Percentiles rank a stretch among this genome's conserved stretches.
These are phyloP conservation scores for Hyphopichia khmerensis DNA, from an alignment of 1,139 yeast genomes.

Conservation along the genomic window DNA sequence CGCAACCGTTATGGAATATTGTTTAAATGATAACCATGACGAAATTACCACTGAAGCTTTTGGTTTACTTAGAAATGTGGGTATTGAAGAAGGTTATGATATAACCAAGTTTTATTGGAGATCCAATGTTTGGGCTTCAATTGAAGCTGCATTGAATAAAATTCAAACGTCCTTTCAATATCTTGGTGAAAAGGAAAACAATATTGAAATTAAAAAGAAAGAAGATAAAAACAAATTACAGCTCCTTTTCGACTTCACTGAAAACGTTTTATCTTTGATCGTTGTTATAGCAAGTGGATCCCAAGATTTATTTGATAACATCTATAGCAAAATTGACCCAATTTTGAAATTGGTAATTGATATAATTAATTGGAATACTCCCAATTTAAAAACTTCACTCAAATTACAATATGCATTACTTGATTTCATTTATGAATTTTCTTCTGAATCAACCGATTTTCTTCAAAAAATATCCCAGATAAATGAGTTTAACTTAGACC, in stretches of 20 bases:
- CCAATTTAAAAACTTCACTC: slow-evolving; percentile 33
- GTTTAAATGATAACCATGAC: slow-evolving; percentile 64
- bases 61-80: slow-evolving; percentile 77
- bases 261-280: slow-evolving; percentile 68
- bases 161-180: slow-evolving; percentile 47
- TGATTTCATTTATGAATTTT: slow-evolving; percentile 65
- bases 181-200: slow-evolving; percentile 25
- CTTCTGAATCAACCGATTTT: slow-evolving; percentile 63
- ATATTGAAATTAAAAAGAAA: slow-evolving; percentile 16
- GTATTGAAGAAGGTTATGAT: slow-evolving; percentile 88
- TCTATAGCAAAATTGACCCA: slow-evolving; percentile 45
- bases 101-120: slow-evolving; percentile 75
- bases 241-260: slow-evolving; percentile 64
- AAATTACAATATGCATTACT: slow-evolving; percentile 53
- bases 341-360: slow-evolving; percentile 41
- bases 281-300: slow-evolving; percentile 68
- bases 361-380: slow-evolving; percentile 35
- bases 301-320: slow-evolving; percentile 54
- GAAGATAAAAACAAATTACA: slow-evolving; percentile 44
- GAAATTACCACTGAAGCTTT: slow-evolving; percentile 79
- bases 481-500: slow-evolving; percentile 21
- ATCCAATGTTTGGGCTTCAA: slow-evolving; percentile 66
- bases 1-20: slow-evolving; percentile 59
- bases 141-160: slow-evolving; percentile 52
- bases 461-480: slow-evolving; percentile 30